Conservation (phyloP, 495 filamentous ascomycete species). For the Talaromyces trachyspermus region DNA sequence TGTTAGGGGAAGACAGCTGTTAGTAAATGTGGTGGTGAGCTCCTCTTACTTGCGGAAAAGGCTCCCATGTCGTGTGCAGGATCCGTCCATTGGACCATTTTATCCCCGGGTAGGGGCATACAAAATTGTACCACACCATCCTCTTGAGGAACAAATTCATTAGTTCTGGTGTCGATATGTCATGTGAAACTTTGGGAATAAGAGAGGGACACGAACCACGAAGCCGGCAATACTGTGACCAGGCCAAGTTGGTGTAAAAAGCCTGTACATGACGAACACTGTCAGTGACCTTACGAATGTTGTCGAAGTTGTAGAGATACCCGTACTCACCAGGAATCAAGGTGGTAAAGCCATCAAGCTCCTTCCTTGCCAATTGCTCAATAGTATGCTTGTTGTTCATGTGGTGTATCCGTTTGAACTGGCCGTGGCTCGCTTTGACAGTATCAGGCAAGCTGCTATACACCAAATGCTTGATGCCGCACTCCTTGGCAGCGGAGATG, state of each 20-base stretch:
- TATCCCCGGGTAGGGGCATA: slow-evolving; percentile 8
- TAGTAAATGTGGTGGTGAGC: slow-evolving; percentile 1
- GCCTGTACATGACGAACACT: slow-evolving; percentile 9
- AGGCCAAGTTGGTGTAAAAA: slow-evolving; percentile 15
- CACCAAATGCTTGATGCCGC: slow-evolving; percentile 27
- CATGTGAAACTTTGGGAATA: slow-evolving; percentile 1
- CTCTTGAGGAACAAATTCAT: slow-evolving; percentile 7
- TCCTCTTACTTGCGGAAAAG: slow-evolving; percentile 15
- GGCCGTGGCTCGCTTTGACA: slow-evolving; percentile 6
- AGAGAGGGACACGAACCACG: slow-evolving; percentile 4
- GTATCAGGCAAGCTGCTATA: slow-evolving; percentile 26
- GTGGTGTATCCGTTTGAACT: slow-evolving; percentile 12
- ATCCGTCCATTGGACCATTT: slow-evolving; percentile 16
- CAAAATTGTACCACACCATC: slow-evolving; percentile 15
- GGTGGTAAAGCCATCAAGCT: slow-evolving; percentile 10
- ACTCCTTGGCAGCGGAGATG: slow-evolving; percentile 23
- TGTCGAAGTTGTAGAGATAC: neutral
- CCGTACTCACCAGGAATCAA: slow-evolving; percentile 15
- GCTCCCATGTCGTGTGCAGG: slow-evolving; percentile 15
- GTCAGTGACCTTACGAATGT: neutral
- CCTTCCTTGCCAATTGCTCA: slow-evolving; percentile 11
- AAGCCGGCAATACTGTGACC: slow-evolving; percentile 15
- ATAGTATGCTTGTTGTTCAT: slow-evolving; percentile 15
- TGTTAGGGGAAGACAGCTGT: slow-evolving; percentile 4
- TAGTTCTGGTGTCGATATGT: slow-evolving; percentile 5